These are phyloP conservation scores for Aspergillus uvarum DNA, from an alignment of 2,329 filamentous ascomycete species.

Conservation along the genomic window DNA sequence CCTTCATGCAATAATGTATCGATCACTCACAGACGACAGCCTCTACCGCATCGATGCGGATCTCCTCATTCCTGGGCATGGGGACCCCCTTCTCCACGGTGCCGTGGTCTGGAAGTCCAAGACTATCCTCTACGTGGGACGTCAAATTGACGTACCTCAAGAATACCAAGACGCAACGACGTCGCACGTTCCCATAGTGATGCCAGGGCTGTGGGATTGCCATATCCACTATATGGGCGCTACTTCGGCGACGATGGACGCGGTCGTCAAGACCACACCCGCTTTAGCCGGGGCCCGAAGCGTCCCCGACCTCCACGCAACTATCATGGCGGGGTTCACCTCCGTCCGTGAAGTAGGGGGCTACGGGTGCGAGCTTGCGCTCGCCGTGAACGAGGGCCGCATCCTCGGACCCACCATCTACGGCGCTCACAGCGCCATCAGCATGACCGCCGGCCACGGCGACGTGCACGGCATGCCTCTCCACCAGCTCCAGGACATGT, in stretches of 20 bases:
- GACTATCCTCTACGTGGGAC: slow-evolving; percentile 45
- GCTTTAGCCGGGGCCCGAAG: slow-evolving; percentile 44
- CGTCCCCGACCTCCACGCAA: slow-evolving; percentile 43
- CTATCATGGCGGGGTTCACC: slow-evolving; percentile 52
- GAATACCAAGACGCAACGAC: slow-evolving; percentile 32
- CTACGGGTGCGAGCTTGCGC: slow-evolving; percentile 46
- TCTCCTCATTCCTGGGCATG: slow-evolving; percentile 51
- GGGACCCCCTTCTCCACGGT: slow-evolving; percentile 42
- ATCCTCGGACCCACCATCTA: slow-evolving; percentile 53
- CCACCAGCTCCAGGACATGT: slow-evolving; percentile 4
- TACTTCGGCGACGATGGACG: slow-evolving; percentile 16
- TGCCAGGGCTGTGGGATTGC: slow-evolving; percentile 57
- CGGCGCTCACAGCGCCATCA: slow-evolving; percentile 45
- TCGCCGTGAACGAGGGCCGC: slow-evolving; percentile 46
- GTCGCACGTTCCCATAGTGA: slow-evolving; percentile 44
- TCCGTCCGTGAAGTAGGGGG: slow-evolving; percentile 53
- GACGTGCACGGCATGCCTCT: slow-evolving; percentile 38
- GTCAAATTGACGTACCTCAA: slow-evolving; percentile 28
- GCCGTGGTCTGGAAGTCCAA: slow-evolving; percentile 42
- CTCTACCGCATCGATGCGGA: slow-evolving; percentile 25
- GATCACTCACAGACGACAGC: slow-evolving; percentile 1
- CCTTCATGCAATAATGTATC: neutral
- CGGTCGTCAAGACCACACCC: slow-evolving; percentile 19
- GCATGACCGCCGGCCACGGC: slow-evolving; percentile 52
- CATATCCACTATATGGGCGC: slow-evolving; percentile 52